A percentile compares a stretch with the other conserved stretches of the same genome.
Conservation (phyloP, 208 protist species). For the Entamoeba moshkovskii region DNA sequence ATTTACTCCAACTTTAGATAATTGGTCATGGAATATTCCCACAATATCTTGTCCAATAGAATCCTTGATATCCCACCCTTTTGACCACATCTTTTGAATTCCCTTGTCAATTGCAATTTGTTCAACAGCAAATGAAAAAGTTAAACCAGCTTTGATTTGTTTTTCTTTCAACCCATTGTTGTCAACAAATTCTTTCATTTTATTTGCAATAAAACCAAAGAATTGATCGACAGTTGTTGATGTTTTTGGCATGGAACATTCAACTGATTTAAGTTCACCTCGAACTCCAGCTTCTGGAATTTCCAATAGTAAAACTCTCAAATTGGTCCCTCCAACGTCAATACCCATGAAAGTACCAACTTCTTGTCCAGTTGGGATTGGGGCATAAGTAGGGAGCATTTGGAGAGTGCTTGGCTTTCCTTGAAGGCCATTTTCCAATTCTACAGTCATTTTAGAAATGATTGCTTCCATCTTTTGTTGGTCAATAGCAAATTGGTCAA, state of each 20-base stretch:
- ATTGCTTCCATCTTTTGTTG: background rate
- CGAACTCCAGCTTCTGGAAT: background rate
- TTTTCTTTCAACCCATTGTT: background rate
- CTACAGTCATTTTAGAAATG: background rate
- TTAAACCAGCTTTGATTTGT: background rate
- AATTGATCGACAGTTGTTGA: background rate
- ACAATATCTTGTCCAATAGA: background rate
- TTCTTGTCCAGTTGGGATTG: background rate
- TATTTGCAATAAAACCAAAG: background rate
- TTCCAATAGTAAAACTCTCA: background rate
- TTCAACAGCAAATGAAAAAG: conserved; percentile 1
- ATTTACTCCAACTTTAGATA: background rate
- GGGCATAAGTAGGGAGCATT: background rate
- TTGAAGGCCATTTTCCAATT: background rate
- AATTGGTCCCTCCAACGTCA: background rate
- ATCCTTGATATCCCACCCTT: background rate
- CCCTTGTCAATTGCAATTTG: background rate
- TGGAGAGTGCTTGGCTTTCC: background rate
- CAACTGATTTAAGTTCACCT: background rate
- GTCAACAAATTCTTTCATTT: background rate
- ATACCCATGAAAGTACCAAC: background rate
- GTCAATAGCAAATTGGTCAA: background rate
- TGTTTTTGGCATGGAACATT: background rate
- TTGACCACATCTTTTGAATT: background rate
- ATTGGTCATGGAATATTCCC: background rate